Percentiles rank a stretch among this genome's conserved stretches.
These are phyloP conservation scores for Azolla pinnata DNA, from an alignment of 75 land plant genomes.

Conservation along the genomic window DNA sequence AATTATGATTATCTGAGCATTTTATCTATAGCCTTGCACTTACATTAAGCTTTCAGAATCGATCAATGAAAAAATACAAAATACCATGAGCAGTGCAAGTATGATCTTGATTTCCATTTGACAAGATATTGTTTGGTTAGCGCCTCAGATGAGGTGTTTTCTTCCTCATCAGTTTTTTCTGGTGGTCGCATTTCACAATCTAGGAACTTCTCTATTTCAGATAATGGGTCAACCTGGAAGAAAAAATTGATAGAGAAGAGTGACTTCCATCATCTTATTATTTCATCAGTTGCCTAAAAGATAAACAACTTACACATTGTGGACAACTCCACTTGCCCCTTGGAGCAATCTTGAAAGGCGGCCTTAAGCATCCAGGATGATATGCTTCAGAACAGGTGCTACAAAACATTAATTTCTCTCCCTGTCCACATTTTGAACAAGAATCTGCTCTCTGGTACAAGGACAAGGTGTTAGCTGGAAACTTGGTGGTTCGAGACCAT, in stretches of 20 bases:
- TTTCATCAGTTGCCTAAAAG: neutral
- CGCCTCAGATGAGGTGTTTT: conserved; percentile 29
- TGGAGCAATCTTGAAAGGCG: conserved; percentile 52
- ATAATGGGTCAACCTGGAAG: conserved; percentile 69
- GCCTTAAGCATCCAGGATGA: conserved; percentile 68
- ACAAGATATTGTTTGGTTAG: conserved; percentile 75
- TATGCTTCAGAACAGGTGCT: conserved; percentile 72
- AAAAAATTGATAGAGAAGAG: neutral
- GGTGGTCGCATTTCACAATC: conserved; percentile 78
- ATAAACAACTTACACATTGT: conserved; percentile 61
- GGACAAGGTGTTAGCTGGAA: neutral
- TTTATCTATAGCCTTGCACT: neutral
- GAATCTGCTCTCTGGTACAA: conserved; percentile 56
- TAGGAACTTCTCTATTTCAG: conserved; percentile 81
- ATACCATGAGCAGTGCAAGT: conserved; percentile 95
- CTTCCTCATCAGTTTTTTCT: conserved; percentile 28
- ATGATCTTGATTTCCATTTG: conserved; percentile 90
- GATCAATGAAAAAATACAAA: conserved; percentile 1
- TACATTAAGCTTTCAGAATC: neutral
- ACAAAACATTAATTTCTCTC: conserved; percentile 54
- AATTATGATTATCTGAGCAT: neutral
- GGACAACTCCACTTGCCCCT: conserved; percentile 81
- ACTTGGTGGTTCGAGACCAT: neutral
- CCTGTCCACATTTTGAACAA: conserved; percentile 62
- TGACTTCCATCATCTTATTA: neutral